Percentiles rank a stretch among this genome's conserved stretches.
These are phyloP conservation scores for Chrysoporthe deuterocubensis DNA, from an alignment of 2,329 filamentous ascomycete species.

Conservation along the genomic window DNA sequence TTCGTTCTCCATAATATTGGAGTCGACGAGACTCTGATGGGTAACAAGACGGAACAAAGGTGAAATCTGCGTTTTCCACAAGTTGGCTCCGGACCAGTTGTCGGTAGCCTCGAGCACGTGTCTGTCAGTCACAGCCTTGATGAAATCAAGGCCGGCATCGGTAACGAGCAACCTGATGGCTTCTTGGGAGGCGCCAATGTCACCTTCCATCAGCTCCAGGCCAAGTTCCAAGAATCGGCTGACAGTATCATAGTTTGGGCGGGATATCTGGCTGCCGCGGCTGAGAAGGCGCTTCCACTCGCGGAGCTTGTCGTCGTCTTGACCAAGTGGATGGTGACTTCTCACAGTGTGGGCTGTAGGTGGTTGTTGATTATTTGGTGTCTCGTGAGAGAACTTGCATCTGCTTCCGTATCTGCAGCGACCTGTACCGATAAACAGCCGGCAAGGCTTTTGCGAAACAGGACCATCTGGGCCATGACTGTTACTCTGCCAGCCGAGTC, in stretches of 20 bases:
- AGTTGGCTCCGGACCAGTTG: neutral
- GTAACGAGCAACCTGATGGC: slow-evolving; percentile 27
- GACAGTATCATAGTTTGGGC: neutral
- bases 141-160: slow-evolving; percentile 26
- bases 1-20: slow-evolving; percentile 44
- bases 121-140: slow-evolving; percentile 13
- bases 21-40: slow-evolving; percentile 41
- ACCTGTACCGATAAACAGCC: neutral
- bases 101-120: neutral
- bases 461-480: no score
- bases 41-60: slow-evolving; percentile 43
- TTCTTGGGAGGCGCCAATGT: slow-evolving; percentile 37
- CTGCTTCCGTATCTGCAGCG: neutral
- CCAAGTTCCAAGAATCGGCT: slow-evolving; percentile 38
- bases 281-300: slow-evolving; percentile 14
- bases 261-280: neutral
- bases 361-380: neutral
- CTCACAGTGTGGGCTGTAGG: neutral
- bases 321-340: neutral
- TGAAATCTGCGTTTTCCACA: slow-evolving; percentile 31
- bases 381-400: neutral
- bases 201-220: slow-evolving; percentile 38
- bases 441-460: no score
- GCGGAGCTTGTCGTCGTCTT: slow-evolving; percentile 8
- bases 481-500: no score